These are phyloP conservation scores for Mycena venus DNA, from an alignment of 768 basidiomycete genomes.

Conservation along the genomic window DNA sequence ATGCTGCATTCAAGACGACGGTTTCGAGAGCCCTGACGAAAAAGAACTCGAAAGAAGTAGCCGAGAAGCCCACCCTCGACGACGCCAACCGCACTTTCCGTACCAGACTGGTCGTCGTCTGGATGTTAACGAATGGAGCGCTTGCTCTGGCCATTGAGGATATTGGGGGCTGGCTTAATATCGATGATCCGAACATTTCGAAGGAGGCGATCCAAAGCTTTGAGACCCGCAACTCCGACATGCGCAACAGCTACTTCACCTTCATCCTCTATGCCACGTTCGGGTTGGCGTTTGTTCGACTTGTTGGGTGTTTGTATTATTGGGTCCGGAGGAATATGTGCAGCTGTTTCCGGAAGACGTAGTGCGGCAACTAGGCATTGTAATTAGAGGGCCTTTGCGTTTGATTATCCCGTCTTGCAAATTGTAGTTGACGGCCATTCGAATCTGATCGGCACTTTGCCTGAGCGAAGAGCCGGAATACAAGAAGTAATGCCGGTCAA, in stretches of 20 bases:
- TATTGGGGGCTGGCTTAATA: conserved; percentile 32
- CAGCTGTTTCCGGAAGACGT: conserved; percentile 21
- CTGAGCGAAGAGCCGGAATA: too few relatives aligned
- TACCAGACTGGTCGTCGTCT: conserved; percentile 85
- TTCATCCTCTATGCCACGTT: conserved; percentile 89
- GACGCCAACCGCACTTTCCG: conserved; percentile 95
- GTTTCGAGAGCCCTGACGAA: conserved; percentile 90
- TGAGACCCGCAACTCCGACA: conserved; percentile 38
- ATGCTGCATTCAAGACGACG: conserved; percentile 92
- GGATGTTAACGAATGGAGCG: conserved; percentile 70
- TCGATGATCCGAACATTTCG: conserved; percentile 22
- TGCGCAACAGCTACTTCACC: conserved; percentile 69
- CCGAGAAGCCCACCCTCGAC: conserved; percentile 88
- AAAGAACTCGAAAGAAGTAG: conserved; percentile 70
- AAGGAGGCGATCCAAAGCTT: conserved; percentile 8
- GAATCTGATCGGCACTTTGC: too few relatives aligned
- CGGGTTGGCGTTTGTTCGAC: conserved; percentile 76
- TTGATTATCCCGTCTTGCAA: too few relatives aligned
- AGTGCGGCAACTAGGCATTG: too few relatives aligned
- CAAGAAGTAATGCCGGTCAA: too few relatives aligned
- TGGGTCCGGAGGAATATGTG: conserved; percentile 18
- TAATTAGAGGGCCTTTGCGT: too few relatives aligned
- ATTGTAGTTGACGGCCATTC: too few relatives aligned
- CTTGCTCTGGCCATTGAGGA: conserved; percentile 27
- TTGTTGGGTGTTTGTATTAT: conserved; percentile 59